Percentiles rank a stretch among this genome's conserved stretches.
Evolutionary conservation across 2,329 filamentous ascomycete species (phyloP).

Genomic region (Drechslera avenae): DNA sequence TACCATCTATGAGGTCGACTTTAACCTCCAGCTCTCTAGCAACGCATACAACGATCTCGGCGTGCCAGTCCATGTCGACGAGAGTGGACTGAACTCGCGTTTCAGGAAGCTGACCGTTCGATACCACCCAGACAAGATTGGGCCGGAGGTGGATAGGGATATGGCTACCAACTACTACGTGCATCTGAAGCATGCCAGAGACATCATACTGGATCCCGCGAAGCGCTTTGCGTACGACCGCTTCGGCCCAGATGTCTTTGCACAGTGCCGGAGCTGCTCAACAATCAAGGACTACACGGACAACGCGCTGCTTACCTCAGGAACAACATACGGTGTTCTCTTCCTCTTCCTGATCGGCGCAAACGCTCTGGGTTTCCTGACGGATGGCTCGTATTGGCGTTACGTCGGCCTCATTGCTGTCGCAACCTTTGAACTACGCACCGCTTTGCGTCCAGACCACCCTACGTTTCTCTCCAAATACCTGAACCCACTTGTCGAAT

Average conservation of each 20-base stretch:
- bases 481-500: conserved; percentile 55
- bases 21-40: conserved; percentile 71
- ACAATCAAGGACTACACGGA: conserved; percentile 75
- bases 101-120: conserved; percentile 72
- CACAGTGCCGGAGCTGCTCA: conserved; percentile 59
- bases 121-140: conserved; percentile 84
- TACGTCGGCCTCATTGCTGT: conserved; percentile 60
- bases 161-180: conserved; percentile 67
- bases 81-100: conserved; percentile 78
- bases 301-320: conserved; percentile 59
- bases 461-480: conserved; percentile 52
- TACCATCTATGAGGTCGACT: conserved; percentile 90
- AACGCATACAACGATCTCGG: conserved; percentile 82
- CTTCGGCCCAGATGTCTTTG: conserved; percentile 72
- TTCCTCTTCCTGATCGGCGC: conserved; percentile 37
- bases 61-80: conserved; percentile 69
- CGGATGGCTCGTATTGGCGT: conserved; percentile 51
- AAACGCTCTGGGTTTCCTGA: conserved; percentile 43
- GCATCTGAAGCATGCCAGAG: conserved; percentile 79
- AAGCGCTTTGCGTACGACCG: conserved; percentile 83
- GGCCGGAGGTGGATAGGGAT: conserved; percentile 31
- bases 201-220: conserved; percentile 80
- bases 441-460: conserved; percentile 59
- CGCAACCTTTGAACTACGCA: conserved; percentile 62
- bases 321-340: conserved; percentile 37